Conservation (phyloP, 441 rosid genomes). For the Bocquillonia castaneifolia region DNA sequence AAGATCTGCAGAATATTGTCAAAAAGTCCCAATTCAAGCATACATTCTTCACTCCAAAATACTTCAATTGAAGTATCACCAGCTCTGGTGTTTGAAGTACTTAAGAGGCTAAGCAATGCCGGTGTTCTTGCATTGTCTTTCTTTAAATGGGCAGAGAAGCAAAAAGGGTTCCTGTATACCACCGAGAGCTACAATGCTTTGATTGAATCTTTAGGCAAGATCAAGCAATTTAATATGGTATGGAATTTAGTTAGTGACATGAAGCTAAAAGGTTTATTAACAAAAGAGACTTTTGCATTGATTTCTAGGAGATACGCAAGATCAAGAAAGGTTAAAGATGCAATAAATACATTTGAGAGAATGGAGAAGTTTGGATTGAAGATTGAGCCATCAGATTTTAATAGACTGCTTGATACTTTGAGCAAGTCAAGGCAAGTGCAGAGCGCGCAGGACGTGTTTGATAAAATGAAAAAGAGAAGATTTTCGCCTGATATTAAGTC, state of each 20-base stretch:
- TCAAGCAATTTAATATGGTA: conserved; percentile 62
- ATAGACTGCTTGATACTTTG: conserved; percentile 58
- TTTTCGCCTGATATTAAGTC: conserved; percentile 63
- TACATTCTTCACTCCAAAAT: conserved; percentile 32
- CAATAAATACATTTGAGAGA: conserved; percentile 55
- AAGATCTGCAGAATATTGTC: conserved; percentile 50
- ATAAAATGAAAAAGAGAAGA: conserved; percentile 60
- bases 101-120: conserved; percentile 68
- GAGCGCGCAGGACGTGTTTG: conserved; percentile 75
- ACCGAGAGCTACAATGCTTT: conserved; percentile 63
- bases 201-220: conserved; percentile 76
- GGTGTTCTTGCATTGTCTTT: conserved; percentile 65
- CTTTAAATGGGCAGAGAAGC: conserved; percentile 76
- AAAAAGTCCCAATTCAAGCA: conserved; percentile 24
- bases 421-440: conserved; percentile 63
- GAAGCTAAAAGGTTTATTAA: conserved; percentile 51
- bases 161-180: conserved; percentile 44
- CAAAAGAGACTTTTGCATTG: conserved; percentile 63
- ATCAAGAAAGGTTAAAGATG: conserved; percentile 64
- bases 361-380: conserved; percentile 65
- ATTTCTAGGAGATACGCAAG: conserved; percentile 71
- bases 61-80: conserved; percentile 49
- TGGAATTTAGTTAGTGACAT: conserved; percentile 67
- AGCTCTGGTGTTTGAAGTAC: conserved; percentile 42
- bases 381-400: conserved; percentile 51